Conservation (phyloP, 805 yeast species). For the Cyberlindnera misumaiensis region DNA sequence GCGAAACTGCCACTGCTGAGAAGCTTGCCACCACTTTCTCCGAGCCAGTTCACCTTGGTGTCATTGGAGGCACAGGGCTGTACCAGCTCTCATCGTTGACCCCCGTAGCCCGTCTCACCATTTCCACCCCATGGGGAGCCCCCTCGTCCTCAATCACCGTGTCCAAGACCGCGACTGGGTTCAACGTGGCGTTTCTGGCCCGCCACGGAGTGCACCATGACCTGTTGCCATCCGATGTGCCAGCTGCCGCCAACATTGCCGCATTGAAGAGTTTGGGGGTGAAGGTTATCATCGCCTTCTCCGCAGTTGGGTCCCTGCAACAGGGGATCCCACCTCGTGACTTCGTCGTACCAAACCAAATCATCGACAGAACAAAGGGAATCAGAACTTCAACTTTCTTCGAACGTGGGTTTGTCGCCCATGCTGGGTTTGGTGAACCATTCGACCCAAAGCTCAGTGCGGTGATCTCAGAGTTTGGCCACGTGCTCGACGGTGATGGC, state of each 20-base stretch:
- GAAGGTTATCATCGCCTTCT: constrained; percentile 81
- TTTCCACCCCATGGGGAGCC: constrained; percentile 95
- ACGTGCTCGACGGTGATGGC: constrained; percentile 41
- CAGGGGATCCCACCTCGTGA: constrained; percentile 88
- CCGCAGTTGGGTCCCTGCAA: constrained; percentile 94
- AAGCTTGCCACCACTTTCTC: constrained; percentile 42
- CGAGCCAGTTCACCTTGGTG: constrained; percentile 72
- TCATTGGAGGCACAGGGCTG: constrained; percentile 98
- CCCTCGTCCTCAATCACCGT: constrained; percentile 94
- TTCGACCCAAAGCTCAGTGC: constrained; percentile 71
- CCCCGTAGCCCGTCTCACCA: constrained; percentile 77
- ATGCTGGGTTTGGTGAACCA: constrained; percentile 96
- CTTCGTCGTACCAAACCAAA: constrained; percentile 93
- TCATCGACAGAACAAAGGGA: constrained; percentile 96
- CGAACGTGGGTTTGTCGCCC: constrained; percentile 91
- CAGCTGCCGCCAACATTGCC: constrained; percentile 90
- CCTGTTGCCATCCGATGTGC: constrained; percentile 85
- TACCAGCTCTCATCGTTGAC: constrained; percentile 76
- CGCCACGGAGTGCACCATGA: constrained; percentile 93
- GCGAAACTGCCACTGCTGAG: constrained; percentile 12
- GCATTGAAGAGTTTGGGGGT: constrained; percentile 87
- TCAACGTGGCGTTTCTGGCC: constrained; percentile 88
- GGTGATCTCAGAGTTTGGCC: constrained; percentile 53
- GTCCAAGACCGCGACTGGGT: constrained; percentile 67
- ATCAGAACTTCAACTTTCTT: constrained; percentile 79